These are phyloP conservation scores for Penicillium goetzii DNA, from an alignment of 495 filamentous ascomycete species.

Conservation along the genomic window DNA sequence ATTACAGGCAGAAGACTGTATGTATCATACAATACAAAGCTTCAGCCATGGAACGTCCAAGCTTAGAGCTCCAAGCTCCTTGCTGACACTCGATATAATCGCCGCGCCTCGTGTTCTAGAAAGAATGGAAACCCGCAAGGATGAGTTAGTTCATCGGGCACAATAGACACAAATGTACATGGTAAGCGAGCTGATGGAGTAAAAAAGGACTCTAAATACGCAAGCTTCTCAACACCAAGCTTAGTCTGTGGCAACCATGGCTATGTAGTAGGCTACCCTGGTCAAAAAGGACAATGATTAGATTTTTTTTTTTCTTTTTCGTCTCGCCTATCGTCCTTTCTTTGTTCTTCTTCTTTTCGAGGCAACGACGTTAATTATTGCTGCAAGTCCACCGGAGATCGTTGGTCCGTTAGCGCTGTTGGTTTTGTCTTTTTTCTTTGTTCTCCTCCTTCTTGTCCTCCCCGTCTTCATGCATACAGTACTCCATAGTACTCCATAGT, in stretches of 20 bases:
- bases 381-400: slow-evolving; percentile 3
- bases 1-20: neutral
- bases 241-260: neutral
- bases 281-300: neutral
- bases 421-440: neutral
- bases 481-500: neutral
- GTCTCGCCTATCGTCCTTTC: neutral
- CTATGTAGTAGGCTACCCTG: neutral
- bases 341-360: neutral
- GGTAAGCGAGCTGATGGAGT: slow-evolving; percentile 2
- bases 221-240: neutral
- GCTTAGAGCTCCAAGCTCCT: slow-evolving; percentile 3
- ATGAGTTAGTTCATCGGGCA: neutral
- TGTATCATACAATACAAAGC: neutral
- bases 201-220: neutral
- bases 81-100: slow-evolving; percentile 5
- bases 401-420: slow-evolving; percentile 1
- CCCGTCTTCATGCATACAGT: slow-evolving; percentile 1
- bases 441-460: neutral
- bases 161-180: neutral
- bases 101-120: slow-evolving; percentile 8
- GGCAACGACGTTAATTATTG: neutral
- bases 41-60: slow-evolving; percentile 6
- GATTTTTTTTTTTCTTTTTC: neutral
- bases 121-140: slow-evolving; percentile 1